Evolutionary conservation across 805 yeast genomes (phyloP).

Genomic region (Candida xyloterini): DNA sequence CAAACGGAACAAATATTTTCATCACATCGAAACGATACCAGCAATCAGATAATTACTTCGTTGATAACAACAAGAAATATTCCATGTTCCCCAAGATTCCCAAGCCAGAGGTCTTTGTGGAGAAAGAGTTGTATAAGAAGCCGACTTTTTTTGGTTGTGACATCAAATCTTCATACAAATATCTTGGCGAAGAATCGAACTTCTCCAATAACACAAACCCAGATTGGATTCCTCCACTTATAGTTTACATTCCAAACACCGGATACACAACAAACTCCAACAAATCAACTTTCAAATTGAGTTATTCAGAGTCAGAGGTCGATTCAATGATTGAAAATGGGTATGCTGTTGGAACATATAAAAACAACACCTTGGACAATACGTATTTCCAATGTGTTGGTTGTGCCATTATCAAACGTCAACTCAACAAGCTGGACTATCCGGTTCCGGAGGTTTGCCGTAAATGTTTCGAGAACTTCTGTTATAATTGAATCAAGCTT

Average conservation of each 20-base stretch:
- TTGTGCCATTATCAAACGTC: slow-evolving; percentile 55
- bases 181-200: slow-evolving; percentile 6
- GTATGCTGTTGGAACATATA: slow-evolving; percentile 45
- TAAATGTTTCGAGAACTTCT: slow-evolving; percentile 38
- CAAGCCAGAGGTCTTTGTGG: slow-evolving; percentile 24
- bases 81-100: slow-evolving; percentile 40
- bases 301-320: slow-evolving; percentile 45
- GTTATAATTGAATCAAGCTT: slow-evolving; percentile 33
- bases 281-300: slow-evolving; percentile 56
- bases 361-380: slow-evolving; percentile 36
- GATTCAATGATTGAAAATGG: slow-evolving; percentile 50
- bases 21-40: slow-evolving; percentile 36
- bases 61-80: slow-evolving; percentile 7
- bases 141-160: slow-evolving; percentile 46
- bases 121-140: slow-evolving; percentile 19
- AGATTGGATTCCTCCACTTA: slow-evolving; percentile 46
- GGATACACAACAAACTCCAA: slow-evolving; percentile 44
- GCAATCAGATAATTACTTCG: slow-evolving; percentile 8
- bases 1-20: slow-evolving; percentile 54
- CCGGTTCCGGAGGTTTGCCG: slow-evolving; percentile 32
- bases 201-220: slow-evolving; percentile 5
- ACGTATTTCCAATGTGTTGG: slow-evolving; percentile 48
- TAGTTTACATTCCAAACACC: slow-evolving; percentile 50
- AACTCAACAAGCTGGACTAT: slow-evolving; percentile 38
- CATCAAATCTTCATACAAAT: slow-evolving; percentile 31